These are phyloP conservation scores for Petunia axillaris DNA, from an alignment of 257 asterid species.

Conservation along the genomic window DNA sequence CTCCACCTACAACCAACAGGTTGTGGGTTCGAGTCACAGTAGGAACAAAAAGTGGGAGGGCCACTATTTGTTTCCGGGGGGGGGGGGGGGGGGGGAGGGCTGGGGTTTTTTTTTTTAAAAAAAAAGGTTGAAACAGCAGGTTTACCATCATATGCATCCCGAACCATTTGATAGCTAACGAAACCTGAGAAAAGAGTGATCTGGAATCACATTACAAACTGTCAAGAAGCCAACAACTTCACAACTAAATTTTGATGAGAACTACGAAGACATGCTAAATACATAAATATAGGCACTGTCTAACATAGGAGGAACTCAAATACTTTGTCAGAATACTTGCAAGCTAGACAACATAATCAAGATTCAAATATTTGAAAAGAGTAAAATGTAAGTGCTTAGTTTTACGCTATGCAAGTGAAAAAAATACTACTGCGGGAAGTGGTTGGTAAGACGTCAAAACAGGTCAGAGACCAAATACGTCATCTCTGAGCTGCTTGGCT, in stretches of 20 bases:
- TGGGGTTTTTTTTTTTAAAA: too few relatives aligned
- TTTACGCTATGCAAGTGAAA: constrained; percentile 2
- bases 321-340: background rate
- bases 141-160: constrained; percentile 96
- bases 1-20: too few relatives aligned
- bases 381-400: constrained; percentile 13
- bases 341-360: constrained; percentile 8
- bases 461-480: constrained; percentile 21
- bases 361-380: constrained; percentile 6
- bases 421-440: background rate
- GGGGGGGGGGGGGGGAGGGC: too few relatives aligned
- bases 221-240: constrained; percentile 28
- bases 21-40: too few relatives aligned
- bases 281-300: constrained; percentile 1
- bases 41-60: too few relatives aligned
- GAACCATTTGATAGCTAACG: constrained; percentile 97
- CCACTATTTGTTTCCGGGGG: too few relatives aligned
- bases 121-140: constrained; percentile 8
- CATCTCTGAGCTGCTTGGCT: background rate
- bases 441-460: background rate
- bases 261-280: background rate
- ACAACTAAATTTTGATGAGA: constrained; percentile 5
- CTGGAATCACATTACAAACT: constrained; percentile 50
- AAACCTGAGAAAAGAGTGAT: constrained; percentile 95
- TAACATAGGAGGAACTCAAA: constrained; percentile 10